Conservation (phyloP, 192 early-diverging fungal genomes). For the Entophlyctis luteolus region DNA sequence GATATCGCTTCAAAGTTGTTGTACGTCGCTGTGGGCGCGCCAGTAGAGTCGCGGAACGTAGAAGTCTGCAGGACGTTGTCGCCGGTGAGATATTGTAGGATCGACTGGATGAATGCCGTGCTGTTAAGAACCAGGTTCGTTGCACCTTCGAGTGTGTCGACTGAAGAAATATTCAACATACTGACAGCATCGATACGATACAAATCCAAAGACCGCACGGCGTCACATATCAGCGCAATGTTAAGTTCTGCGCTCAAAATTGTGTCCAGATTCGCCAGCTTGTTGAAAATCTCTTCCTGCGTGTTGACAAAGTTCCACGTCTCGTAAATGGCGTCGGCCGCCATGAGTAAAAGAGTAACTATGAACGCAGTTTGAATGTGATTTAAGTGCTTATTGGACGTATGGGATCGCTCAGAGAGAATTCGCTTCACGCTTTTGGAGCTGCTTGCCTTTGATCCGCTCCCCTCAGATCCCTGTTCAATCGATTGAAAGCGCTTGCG, state of each 20-base stretch:
- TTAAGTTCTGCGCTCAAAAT: not conserved
- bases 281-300: not conserved
- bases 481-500: too few species aligned
- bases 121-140: not conserved
- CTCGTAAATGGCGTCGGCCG: conserved; percentile 19
- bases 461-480: not conserved
- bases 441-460: conserved; percentile 13
- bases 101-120: not conserved
- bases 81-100: not conserved
- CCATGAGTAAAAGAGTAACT: conserved; percentile 26
- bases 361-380: conserved; percentile 24
- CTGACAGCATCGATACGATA: not conserved
- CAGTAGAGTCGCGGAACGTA: not conserved
- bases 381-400: conserved; percentile 27
- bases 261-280: conserved; percentile 1
- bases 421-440: conserved; percentile 23
- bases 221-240: conserved; percentile 22
- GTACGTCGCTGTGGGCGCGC: not conserved
- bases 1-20: conserved; percentile 13
- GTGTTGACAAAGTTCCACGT: conserved; percentile 10
- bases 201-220: conserved; percentile 22
- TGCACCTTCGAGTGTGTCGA: not conserved
- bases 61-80: not conserved
- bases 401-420: conserved; percentile 25
- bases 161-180: not conserved